These are phyloP conservation scores for Penicillium psychrofluorescens DNA, from an alignment of 495 filamentous ascomycete species.

Conservation along the genomic window DNA sequence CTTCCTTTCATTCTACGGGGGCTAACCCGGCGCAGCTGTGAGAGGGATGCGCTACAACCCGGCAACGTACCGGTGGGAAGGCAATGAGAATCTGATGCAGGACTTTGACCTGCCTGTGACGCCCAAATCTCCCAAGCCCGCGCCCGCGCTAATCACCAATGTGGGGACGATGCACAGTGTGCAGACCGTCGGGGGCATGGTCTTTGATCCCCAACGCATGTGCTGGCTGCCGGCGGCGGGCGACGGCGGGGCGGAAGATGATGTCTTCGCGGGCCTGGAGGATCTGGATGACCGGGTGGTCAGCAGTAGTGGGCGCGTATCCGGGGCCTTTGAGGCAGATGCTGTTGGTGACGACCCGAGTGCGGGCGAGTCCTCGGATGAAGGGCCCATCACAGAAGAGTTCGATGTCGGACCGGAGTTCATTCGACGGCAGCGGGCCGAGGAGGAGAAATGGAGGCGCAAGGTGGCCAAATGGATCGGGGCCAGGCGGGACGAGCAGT, in stretches of 20 bases:
- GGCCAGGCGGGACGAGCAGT: conserved; percentile 32
- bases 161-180: conserved; percentile 66
- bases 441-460: conserved; percentile 84
- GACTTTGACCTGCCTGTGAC: conserved; percentile 56
- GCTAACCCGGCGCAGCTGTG: conserved; percentile 47
- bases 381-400: conserved; percentile 86
- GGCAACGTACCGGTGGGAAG: conserved; percentile 78
- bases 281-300: conserved; percentile 51
- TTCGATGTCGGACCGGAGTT: conserved; percentile 97
- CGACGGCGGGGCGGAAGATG: conserved; percentile 37
- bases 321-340: conserved; percentile 24
- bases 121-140: conserved; percentile 53
- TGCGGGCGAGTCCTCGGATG: conserved; percentile 47
- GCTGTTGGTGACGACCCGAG: conserved; percentile 48
- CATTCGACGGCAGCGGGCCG: conserved; percentile 76
- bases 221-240: conserved; percentile 74
- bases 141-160: conserved; percentile 91
- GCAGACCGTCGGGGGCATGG: conserved; percentile 90
- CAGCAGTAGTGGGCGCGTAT: conserved; percentile 30
- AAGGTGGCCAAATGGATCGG: conserved; percentile 73
- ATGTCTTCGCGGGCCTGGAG: conserved; percentile 75
- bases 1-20: conserved; percentile 3
- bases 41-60: conserved; percentile 97
- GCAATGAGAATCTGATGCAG: conserved; percentile 77
- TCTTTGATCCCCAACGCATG: conserved; percentile 95